phyloP scores from a whole-genome alignment of 2,329 filamentous ascomycete genomes.

The Neonectria punicea region DNA sequence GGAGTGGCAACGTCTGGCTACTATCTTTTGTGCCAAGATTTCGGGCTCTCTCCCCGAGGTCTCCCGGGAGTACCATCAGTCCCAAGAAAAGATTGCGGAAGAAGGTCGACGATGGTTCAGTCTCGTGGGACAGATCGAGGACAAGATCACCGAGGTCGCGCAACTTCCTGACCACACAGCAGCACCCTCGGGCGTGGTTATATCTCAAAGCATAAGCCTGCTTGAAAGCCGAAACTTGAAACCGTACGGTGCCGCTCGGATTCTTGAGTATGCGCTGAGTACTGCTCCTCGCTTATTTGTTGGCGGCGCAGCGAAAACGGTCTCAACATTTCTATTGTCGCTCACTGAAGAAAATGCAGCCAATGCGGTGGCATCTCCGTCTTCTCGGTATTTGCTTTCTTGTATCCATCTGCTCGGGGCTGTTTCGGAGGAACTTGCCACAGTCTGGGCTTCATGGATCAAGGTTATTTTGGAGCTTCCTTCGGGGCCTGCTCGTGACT shows the following conservation, averaged over 20 bases:
- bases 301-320: slow-evolving; percentile 42
- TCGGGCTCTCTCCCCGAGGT: slow-evolving; percentile 83
- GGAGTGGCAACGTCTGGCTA: slow-evolving; percentile 72
- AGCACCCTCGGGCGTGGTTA: slow-evolving; percentile 43
- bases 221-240: slow-evolving; percentile 65
- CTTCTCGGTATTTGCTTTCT: slow-evolving; percentile 72
- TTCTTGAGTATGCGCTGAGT: slow-evolving; percentile 54
- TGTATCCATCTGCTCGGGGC: slow-evolving; percentile 68
- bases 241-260: slow-evolving; percentile 64
- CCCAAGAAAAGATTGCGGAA: slow-evolving; percentile 74
- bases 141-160: slow-evolving; percentile 39
- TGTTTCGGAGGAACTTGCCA: slow-evolving; percentile 51
- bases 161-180: slow-evolving; percentile 44
- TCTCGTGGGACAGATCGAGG: slow-evolving; percentile 61
- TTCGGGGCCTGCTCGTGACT: slow-evolving; percentile 35
- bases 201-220: slow-evolving; percentile 53
- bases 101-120: slow-evolving; percentile 76
- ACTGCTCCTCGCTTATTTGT: slow-evolving; percentile 55
- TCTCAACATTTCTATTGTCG: slow-evolving; percentile 56
- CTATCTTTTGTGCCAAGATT: slow-evolving; percentile 72
- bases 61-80: slow-evolving; percentile 78
- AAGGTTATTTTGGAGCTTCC: slow-evolving; percentile 52
- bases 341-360: slow-evolving; percentile 68
- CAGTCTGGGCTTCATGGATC: slow-evolving; percentile 59
- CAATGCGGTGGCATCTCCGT: slow-evolving; percentile 73